phyloP scores from a whole-genome alignment of 2,329 filamentous ascomycete genomes.

The Aspergillus sergii region DNA sequence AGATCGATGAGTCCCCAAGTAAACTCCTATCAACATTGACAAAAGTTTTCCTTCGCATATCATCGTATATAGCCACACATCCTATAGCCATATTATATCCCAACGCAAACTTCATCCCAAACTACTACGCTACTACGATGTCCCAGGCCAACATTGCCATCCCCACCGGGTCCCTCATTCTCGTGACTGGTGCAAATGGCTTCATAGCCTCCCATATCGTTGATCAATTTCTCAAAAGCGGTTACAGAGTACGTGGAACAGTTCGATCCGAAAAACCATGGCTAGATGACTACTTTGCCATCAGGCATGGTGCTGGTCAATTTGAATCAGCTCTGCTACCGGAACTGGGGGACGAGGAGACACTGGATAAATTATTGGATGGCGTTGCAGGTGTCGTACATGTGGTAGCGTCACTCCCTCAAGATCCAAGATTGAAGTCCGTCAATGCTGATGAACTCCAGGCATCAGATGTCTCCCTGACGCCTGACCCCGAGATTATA shows the following conservation, averaged over 20 bases:
- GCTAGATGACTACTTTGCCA: conserved; percentile 36
- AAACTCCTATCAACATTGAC: too few relatives aligned
- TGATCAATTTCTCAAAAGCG: conserved; percentile 44
- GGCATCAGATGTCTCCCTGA: conserved; percentile 31
- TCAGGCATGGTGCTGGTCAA: conserved; percentile 27
- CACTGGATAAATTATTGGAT: conserved; percentile 45
- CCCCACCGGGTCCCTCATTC: conserved; percentile 25
- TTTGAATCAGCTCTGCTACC: conserved; percentile 46
- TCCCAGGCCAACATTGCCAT: background rate
- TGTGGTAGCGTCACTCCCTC: conserved; percentile 11
- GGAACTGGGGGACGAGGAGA: conserved; percentile 40
- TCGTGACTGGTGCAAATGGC: conserved; percentile 53
- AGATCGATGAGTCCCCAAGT: too few relatives aligned
- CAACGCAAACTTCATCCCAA: too few relatives aligned
- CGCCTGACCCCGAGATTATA: conserved; percentile 48
- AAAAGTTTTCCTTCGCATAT: too few relatives aligned
- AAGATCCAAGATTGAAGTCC: background rate
- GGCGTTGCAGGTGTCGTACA: conserved; percentile 34
- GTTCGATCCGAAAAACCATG: conserved; percentile 42
- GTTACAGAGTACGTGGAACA: conserved; percentile 52
- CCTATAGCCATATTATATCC: too few relatives aligned
- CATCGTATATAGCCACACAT: too few relatives aligned
- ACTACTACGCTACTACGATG: background rate
- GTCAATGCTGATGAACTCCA: background rate
- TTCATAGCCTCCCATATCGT: conserved; percentile 49